These are phyloP conservation scores for Vigna mungo DNA, from an alignment of 306 rosid genomes.

Conservation along the genomic window DNA sequence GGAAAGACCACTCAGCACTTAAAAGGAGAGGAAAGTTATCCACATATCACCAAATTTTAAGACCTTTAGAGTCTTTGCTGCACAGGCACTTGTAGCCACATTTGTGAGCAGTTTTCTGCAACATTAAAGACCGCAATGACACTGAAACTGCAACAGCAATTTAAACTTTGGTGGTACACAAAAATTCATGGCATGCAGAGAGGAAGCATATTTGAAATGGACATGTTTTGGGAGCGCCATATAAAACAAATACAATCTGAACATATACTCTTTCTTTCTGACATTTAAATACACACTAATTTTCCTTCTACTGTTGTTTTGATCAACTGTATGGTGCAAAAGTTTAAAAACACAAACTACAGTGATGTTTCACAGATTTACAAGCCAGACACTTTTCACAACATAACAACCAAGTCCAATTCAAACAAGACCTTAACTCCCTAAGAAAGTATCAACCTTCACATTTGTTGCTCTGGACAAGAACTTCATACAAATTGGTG, in stretches of 20 bases:
- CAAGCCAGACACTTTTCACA: conserved; percentile 40
- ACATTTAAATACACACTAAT: not conserved
- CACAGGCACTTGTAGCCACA: not conserved
- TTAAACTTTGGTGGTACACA: not conserved
- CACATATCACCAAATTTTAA: not conserved
- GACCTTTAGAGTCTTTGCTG: too few relatives aligned
- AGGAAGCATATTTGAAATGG: conserved; percentile 14
- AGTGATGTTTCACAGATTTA: conserved; percentile 37
- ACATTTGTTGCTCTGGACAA: conserved; percentile 54
- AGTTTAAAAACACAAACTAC: conserved; percentile 13
- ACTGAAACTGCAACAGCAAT: not conserved
- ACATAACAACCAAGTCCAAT: conserved; percentile 24
- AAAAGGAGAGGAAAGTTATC: not conserved
- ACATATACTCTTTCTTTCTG: conserved; percentile 21
- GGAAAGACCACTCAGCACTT: not conserved
- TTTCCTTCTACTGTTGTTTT: conserved; percentile 14
- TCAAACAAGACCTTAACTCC: conserved; percentile 42
- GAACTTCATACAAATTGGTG: conserved; percentile 67
- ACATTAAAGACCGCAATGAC: not conserved
- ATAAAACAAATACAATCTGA: not conserved
- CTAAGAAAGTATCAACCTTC: conserved; percentile 47
- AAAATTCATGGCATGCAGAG: conserved; percentile 1
- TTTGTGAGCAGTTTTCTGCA: not conserved
- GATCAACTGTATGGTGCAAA: conserved; percentile 9
- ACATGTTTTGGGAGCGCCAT: conserved; percentile 2